phyloP scores from a whole-genome alignment of 108 stramenopile species.

The Discostella pseudostelligera region DNA sequence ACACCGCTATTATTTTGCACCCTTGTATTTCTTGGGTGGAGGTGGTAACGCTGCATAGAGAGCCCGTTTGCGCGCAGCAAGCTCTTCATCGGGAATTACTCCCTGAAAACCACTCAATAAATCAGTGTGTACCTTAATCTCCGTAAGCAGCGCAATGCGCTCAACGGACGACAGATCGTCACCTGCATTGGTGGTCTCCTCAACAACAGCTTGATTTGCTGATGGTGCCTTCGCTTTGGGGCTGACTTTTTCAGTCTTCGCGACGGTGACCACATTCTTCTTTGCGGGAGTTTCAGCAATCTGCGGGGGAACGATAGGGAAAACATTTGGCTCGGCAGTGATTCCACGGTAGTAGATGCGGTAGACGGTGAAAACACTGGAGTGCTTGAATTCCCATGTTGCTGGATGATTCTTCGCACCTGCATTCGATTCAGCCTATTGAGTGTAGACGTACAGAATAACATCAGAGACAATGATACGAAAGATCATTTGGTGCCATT shows the following conservation, averaged over 20 bases:
- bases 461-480: no score
- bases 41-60: slow-evolving; percentile 60
- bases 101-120: slow-evolving; percentile 63
- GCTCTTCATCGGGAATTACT: slow-evolving; percentile 46
- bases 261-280: background rate
- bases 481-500: no score
- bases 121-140: slow-evolving; percentile 64
- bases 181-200: background rate
- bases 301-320: slow-evolving; percentile 39
- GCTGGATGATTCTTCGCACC: background rate
- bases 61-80: slow-evolving; percentile 55
- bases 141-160: slow-evolving; percentile 39
- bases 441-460: no score
- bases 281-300: slow-evolving; percentile 36
- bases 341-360: slow-evolving; percentile 58
- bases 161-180: slow-evolving; percentile 14
- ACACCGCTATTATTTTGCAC: no score
- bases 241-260: background rate
- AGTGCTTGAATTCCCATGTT: slow-evolving; percentile 50
- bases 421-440: background rate
- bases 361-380: slow-evolving; percentile 53
- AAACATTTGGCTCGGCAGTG: slow-evolving; percentile 45
- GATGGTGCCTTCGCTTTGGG: background rate
- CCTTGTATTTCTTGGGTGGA: background rate
- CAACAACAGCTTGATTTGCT: background rate